A percentile compares a stretch with the other conserved stretches of the same genome.
Conservation (phyloP, 164 flowering plant genomes). For the Dillenia turbinata region DNA sequence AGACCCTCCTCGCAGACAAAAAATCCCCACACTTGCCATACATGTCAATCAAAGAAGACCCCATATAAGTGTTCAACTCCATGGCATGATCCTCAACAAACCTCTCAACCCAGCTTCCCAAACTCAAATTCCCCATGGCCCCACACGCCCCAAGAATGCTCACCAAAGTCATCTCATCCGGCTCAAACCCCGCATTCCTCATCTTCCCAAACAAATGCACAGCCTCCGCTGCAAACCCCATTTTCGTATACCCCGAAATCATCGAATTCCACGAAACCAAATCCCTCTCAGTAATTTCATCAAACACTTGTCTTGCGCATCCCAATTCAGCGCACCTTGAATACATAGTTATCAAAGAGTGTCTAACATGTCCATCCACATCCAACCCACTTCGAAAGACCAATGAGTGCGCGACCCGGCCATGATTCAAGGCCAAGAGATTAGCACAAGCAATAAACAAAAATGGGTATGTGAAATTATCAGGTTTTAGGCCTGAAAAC, state of each 20-base stretch:
- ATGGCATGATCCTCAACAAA: constrained; percentile 30
- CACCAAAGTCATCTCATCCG: constrained; percentile 52
- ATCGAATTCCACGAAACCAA: constrained; percentile 70
- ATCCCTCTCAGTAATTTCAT: constrained; percentile 50
- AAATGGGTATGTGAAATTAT: constrained; percentile 59
- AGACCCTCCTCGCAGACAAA: constrained; percentile 50
- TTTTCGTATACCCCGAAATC: constrained; percentile 53
- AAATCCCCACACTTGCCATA: constrained; percentile 71
- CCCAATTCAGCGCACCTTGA: constrained; percentile 34
- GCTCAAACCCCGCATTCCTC: constrained; percentile 40
- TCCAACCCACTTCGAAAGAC: constrained; percentile 41
- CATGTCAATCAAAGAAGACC: constrained; percentile 65
- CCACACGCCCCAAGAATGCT: constrained; percentile 60
- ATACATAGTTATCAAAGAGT: constrained; percentile 55
- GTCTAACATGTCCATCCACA: constrained; percentile 31
- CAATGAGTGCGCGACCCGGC: constrained; percentile 31
- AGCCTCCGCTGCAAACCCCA: constrained; percentile 49
- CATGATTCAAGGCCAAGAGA: constrained; percentile 26
- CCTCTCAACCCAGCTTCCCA: constrained; percentile 44
- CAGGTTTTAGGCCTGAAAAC: constrained; percentile 29
- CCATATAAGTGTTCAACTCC: constrained; percentile 38
- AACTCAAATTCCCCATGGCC: constrained; percentile 48
- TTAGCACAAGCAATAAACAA: constrained; percentile 45
- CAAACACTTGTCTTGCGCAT: constrained; percentile 52
- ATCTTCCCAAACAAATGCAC: constrained; percentile 42